Evolutionary conservation across 163 green algal species (phyloP).

Genomic region (Picocystis sp.): DNA sequence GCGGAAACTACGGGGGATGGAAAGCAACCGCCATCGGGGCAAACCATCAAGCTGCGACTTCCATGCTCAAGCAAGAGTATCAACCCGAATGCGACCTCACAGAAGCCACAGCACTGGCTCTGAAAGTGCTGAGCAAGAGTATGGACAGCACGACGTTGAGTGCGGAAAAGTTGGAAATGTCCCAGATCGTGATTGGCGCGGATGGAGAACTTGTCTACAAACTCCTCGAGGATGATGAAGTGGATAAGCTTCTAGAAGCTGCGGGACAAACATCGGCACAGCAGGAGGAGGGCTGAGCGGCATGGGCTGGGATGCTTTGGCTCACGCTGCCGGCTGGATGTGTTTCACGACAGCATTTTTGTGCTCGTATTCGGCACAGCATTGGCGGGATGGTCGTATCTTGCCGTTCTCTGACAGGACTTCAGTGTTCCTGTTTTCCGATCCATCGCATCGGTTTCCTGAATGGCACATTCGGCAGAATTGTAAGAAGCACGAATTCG

Average conservation of each 20-base stretch:
- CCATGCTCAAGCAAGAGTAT: slow-evolving; percentile 75
- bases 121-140: slow-evolving; percentile 88
- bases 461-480: too few species aligned
- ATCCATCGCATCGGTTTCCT: too few species aligned
- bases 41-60: slow-evolving; percentile 77
- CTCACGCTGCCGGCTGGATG: too few species aligned
- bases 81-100: background rate
- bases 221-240: slow-evolving; percentile 56
- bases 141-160: slow-evolving; percentile 90
- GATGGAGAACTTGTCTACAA: slow-evolving; percentile 57
- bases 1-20: slow-evolving; percentile 95
- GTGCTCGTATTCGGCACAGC: too few species aligned
- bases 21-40: slow-evolving; percentile 90
- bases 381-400: too few species aligned
- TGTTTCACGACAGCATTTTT: too few species aligned
- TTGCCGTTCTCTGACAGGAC: too few species aligned
- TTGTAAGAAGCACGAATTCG: too few species aligned
- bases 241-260: slow-evolving; percentile 66
- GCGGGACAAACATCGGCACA: slow-evolving; percentile 8
- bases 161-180: slow-evolving; percentile 90
- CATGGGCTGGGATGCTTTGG: too few species aligned
- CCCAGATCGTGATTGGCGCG: slow-evolving; percentile 43
- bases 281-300: slow-evolving; percentile 14
- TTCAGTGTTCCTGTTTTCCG: too few species aligned
- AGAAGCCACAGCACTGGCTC: slow-evolving; percentile 15